Evolutionary conservation across 208 protist species (phyloP), one percentile per base, ranked within the genome.

Genomic region (Angomonas deanei): DNA sequence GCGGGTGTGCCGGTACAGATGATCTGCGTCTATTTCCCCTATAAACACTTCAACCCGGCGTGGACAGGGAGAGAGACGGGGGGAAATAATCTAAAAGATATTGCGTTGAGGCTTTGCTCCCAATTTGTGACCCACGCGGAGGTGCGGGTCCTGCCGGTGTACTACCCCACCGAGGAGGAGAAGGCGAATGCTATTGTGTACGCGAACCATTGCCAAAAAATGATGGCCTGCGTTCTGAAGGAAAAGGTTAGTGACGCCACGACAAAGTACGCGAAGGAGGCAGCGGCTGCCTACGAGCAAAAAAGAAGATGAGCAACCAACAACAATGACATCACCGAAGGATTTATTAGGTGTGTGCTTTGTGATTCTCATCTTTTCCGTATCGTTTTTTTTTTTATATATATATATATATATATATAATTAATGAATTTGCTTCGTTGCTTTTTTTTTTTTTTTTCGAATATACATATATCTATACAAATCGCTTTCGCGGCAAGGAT

Each of bases 51-150:
- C 71, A 94, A 94, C 63, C 79, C 91, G 6, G 81, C 78, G 0
- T 96, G 91, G 91, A 92, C 78, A 17, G 88, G 88, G 15, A 64
- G 80, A 4, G 64, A 56, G 15, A 77, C 77, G 48, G 90, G 86
- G 49, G 86, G 90, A 49, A 92, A 90, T 58, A 75, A 63, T 50
- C 31, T 84, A 5, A 55, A 21, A 36, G 87, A 93, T 61, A 61
- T 96, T 26, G 1, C 90, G n/a, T 26, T 92, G 42, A 78, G 90
- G 0, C 52, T 85, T 3, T 74, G 84, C 28, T 92, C 70, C 60
- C 91, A 97, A 74, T 92, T 97, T 64, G 78, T 94, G 11, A 94
- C 85, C 54, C 71, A 80, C 54, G 70, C 83, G 8, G 87, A 97
- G 66, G 65, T 90, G 3, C 80, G 81, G 21, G 70, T 75, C 17